Evolutionary conservation across 257 asterid genomes (phyloP).

Genomic region (Thymus mandschuricus): DNA sequence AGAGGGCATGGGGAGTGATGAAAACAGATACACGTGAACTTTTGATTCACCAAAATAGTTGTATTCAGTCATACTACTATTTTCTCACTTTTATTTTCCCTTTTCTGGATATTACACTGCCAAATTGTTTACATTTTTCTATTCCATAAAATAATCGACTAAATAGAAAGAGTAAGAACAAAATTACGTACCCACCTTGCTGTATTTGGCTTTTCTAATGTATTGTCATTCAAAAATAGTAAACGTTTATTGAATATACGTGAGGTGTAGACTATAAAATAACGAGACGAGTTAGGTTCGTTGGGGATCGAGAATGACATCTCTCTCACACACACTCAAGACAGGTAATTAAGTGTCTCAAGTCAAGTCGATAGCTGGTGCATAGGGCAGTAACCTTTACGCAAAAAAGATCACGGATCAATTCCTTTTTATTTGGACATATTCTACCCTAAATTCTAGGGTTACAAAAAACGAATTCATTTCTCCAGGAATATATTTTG

Average conservation of each 20-base stretch:
- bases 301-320: too few species aligned
- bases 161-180: too few species aligned
- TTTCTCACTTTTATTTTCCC: neutral
- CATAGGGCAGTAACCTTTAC: neutral
- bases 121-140: neutral
- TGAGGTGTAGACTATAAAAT: too few species aligned
- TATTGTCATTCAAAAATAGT: too few species aligned
- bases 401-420: slow-evolving; percentile 4
- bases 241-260: too few species aligned
- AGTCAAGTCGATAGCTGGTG: too few species aligned
- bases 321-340: too few species aligned
- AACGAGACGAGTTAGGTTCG: too few species aligned
- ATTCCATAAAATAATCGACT: neutral
- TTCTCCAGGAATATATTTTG: neutral
- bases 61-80: neutral
- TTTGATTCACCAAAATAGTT: slow-evolving; percentile 6
- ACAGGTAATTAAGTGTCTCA: too few species aligned
- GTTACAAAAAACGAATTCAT: neutral
- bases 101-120: slow-evolving; percentile 10
- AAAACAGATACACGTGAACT: slow-evolving; percentile 12
- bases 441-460: neutral
- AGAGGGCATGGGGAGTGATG: neutral
- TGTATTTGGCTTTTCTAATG: too few species aligned
- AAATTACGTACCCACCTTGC: neutral
- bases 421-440: neutral